These are phyloP conservation scores for Solanum hybrid DNA, from an alignment of 305 asterid genomes.

Conservation along the genomic window DNA sequence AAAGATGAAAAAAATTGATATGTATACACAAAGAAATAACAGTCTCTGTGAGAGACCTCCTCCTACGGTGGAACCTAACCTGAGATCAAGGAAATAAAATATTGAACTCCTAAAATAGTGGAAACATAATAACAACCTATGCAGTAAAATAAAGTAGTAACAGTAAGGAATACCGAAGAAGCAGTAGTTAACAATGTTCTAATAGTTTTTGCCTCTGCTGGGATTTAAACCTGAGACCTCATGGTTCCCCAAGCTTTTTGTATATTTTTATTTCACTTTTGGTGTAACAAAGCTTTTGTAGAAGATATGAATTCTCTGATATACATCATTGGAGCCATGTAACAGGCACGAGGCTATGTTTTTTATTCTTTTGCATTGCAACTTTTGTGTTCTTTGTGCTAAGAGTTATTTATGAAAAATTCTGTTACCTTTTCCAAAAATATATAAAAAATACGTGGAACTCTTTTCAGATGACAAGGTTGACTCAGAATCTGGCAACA, in stretches of 20 bases:
- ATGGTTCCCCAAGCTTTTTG: neutral
- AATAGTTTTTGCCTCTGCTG: neutral
- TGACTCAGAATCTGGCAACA: constrained; percentile 34
- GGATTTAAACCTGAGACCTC: neutral
- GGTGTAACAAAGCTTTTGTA: neutral
- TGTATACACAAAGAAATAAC: neutral
- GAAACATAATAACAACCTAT: neutral
- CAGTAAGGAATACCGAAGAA: neutral
- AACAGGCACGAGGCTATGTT: neutral
- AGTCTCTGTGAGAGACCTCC: neutral
- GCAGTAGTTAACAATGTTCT: neutral
- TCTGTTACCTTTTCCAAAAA: neutral
- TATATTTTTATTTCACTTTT: neutral
- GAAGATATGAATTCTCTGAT: neutral
- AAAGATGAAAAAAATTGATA: neutral
- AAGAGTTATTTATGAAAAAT: neutral
- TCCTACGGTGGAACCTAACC: neutral
- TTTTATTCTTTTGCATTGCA: neutral
- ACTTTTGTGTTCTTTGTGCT: neutral
- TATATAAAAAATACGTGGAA: neutral
- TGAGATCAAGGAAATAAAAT: neutral
- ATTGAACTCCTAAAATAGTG: neutral
- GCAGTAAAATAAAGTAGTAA: neutral
- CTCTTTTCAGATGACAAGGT: constrained; percentile 24
- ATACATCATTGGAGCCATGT: neutral